phyloP scores from a whole-genome alignment of 306 rosid species.

The Quercus engelmannii region DNA sequence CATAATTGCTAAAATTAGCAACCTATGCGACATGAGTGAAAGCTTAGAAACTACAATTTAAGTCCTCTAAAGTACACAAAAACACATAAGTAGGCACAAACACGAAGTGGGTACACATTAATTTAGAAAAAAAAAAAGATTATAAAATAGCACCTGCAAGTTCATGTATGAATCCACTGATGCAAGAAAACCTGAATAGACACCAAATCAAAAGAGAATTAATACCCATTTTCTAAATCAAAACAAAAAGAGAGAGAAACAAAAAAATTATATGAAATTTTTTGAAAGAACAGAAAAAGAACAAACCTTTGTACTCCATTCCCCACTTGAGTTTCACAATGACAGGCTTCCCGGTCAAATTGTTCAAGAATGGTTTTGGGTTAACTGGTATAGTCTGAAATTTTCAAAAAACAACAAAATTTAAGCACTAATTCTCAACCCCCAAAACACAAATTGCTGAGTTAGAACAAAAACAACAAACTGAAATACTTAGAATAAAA shows the following conservation, averaged over 20 bases:
- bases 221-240: background rate
- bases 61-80: background rate
- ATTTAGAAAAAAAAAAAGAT: background rate
- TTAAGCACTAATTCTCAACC: background rate
- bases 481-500: background rate
- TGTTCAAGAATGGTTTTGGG: constrained; percentile 62
- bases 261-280: background rate
- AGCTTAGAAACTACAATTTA: background rate
- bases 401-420: background rate
- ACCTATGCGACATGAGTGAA: background rate
- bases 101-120: background rate
- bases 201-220: background rate
- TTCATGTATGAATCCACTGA: constrained; percentile 57
- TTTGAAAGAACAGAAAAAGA: background rate
- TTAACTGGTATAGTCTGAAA: constrained; percentile 57
- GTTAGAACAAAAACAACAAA: background rate
- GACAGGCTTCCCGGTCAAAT: constrained; percentile 57
- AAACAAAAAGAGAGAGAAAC: too few relatives aligned
- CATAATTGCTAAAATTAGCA: background rate
- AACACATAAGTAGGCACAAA: background rate
- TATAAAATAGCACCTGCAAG: constrained; percentile 41
- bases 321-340: constrained; percentile 60
- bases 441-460: background rate
- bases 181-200: constrained; percentile 46
- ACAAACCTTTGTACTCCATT: constrained; percentile 58